Conservation (phyloP, 1,139 yeast genomes). For the Ogataea hybrid region DNA sequence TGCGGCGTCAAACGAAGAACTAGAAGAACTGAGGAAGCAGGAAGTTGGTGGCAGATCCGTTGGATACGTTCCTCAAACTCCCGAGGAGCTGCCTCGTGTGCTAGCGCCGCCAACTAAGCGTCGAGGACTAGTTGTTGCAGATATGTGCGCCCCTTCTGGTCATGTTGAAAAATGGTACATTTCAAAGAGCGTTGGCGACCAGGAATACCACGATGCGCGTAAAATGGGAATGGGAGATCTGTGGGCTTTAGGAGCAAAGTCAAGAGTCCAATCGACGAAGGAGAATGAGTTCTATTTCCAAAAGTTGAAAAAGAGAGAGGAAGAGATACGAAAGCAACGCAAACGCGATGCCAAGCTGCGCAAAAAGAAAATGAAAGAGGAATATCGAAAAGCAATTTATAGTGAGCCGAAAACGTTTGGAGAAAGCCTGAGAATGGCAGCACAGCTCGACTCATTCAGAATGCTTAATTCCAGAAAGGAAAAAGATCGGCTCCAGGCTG, state of each 20-base stretch:
- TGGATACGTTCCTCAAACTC: conserved; percentile 34
- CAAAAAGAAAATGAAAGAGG: conserved; percentile 23
- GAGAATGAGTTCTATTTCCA: conserved; percentile 31
- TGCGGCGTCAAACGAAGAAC: conserved; percentile 36
- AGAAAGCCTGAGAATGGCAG: conserved; percentile 21
- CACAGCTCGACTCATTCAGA: conserved; percentile 27
- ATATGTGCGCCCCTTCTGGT: conserved; percentile 79
- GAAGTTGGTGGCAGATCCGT: conserved; percentile 21
- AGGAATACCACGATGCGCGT: conserved; percentile 85
- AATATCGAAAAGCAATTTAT: conserved; percentile 24
- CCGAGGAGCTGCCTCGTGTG: conserved; percentile 69
- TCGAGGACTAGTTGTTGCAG: conserved; percentile 79
- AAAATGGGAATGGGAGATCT: conserved; percentile 82
- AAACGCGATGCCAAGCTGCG: conserved; percentile 25
- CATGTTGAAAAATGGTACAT: conserved; percentile 83
- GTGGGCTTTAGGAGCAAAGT: conserved; percentile 83
- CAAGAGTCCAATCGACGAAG: conserved; percentile 41
- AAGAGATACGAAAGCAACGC: conserved; percentile 23
- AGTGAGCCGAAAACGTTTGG: conserved; percentile 21
- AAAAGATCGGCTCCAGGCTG: conserved; percentile 4
- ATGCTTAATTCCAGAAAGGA: conserved; percentile 25
- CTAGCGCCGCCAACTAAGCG: conserved; percentile 70
- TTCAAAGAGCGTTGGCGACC: conserved; percentile 74
- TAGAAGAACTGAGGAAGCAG: conserved; percentile 31
- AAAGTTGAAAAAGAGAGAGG: conserved; percentile 29